Percentiles rank a stretch among this genome's conserved stretches.
Evolutionary conservation across 2,329 filamentous ascomycete species (phyloP).

Genomic region (Monilinia fructigena): DNA sequence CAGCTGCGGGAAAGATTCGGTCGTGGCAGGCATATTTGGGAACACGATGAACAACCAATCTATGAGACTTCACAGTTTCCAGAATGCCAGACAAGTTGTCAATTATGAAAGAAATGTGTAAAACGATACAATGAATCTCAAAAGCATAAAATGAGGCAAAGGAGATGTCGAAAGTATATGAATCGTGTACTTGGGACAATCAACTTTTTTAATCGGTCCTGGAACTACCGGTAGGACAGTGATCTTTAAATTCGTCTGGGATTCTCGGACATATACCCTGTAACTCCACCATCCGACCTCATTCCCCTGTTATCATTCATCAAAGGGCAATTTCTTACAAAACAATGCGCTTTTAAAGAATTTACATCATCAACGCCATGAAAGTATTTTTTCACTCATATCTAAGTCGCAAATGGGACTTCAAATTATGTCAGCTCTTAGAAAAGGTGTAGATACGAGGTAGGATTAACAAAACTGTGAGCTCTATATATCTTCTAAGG

Average conservation of each 20-base stretch:
- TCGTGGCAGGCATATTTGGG: constrained; percentile 22
- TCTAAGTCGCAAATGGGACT: background rate
- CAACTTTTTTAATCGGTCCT: constrained; percentile 16
- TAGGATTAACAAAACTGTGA: background rate
- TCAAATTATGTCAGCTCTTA: too few species aligned
- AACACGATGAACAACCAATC: constrained; percentile 1
- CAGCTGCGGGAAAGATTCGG: constrained; percentile 27
- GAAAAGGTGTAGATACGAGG: background rate
- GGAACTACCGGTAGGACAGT: constrained; percentile 2
- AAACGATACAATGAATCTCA: background rate
- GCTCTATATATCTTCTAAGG: background rate
- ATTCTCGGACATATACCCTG: background rate
- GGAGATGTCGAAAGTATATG: background rate
- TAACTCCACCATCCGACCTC: constrained; percentile 5
- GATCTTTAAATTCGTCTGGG: constrained; percentile 4
- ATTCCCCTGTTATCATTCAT: background rate
- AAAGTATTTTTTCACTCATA: background rate
- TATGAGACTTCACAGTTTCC: background rate
- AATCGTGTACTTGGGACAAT: background rate
- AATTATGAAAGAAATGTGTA: constrained; percentile 5
- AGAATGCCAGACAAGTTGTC: background rate
- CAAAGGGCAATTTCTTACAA: constrained; percentile 4
- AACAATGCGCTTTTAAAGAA: constrained; percentile 8
- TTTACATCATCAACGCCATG: constrained; percentile 17
- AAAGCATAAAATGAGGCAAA: background rate